Evolutionary conservation across 108 stramenopile genomes (phyloP).

Genomic region (Chaetoceros muelleri): DNA sequence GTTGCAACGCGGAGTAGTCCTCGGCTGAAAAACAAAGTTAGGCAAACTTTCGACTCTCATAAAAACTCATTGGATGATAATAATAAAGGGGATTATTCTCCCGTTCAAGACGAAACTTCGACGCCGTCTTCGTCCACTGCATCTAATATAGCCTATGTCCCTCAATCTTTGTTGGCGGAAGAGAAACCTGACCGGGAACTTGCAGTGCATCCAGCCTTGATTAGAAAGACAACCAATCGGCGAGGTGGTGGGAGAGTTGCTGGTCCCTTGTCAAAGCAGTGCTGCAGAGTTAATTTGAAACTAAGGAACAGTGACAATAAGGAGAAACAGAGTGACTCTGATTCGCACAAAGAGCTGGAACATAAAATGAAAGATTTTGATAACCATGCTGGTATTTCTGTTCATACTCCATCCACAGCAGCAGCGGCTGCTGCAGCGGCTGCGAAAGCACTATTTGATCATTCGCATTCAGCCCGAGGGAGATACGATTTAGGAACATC

Average conservation of each 20-base stretch:
- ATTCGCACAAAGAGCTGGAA: neutral
- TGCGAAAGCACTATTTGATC: neutral
- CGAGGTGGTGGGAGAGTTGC: neutral
- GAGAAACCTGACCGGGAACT: no score
- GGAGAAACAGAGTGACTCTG: neutral
- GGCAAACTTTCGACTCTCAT: no score
- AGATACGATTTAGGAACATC: neutral
- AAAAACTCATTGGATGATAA: no score
- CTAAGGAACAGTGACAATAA: neutral
- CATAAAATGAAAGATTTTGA: no score
- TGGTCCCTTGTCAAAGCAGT: neutral
- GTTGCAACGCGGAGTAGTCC: no score
- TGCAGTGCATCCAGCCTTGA: no score
- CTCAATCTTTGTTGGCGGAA: no score
- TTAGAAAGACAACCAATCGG: neutral
- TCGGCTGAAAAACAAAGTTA: no score
- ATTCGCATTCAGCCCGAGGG: neutral
- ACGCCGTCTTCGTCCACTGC: no score
- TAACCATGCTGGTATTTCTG: neutral
- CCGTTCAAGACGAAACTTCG: no score
- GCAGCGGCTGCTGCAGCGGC: neutral
- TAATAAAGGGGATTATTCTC: no score
- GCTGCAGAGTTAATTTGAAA: neutral
- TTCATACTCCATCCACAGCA: neutral
- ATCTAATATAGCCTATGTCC: no score